Conservation (phyloP, 257 asterid species). For the Solanum bulbocastanum region DNA sequence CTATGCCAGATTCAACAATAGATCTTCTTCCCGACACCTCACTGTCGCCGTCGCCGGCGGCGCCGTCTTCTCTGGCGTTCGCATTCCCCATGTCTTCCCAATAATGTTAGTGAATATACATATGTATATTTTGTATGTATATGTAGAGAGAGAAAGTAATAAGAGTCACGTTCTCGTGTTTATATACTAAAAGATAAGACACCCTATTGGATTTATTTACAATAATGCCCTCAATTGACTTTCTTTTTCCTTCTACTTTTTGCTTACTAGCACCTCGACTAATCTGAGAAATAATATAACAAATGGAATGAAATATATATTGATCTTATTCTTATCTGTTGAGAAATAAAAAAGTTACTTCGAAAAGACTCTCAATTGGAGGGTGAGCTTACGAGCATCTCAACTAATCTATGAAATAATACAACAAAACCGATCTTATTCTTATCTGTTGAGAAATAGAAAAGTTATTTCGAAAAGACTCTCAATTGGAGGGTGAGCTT, state of each 20-base stretch:
- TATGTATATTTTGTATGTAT: not conserved
- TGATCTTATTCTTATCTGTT: not conserved
- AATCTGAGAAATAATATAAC: not conserved
- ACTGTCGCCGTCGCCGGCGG: conserved; percentile 4
- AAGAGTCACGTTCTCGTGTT: not conserved
- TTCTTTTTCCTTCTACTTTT: not conserved
- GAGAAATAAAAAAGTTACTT: too few relatives aligned
- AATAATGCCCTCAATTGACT: not conserved
- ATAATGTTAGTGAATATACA: not conserved
- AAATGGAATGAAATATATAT: fast-evolving
- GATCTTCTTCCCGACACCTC: conserved; percentile 21
- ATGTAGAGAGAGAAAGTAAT: conserved; percentile 6
- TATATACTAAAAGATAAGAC: not conserved
- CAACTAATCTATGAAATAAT: too few relatives aligned
- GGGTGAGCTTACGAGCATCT: fast-evolving
- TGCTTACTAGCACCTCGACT: fast-evolving
- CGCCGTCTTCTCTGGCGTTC: conserved; percentile 40
- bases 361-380: fast-evolving
- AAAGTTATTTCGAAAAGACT: fast-evolving
- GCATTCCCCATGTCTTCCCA: conserved; percentile 60
- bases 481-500: fast-evolving
- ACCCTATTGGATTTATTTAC: not conserved
- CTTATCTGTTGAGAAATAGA: too few relatives aligned
- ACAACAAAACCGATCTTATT: too few relatives aligned
- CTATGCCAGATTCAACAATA: not conserved